These are phyloP conservation scores for Zygoascus sp. DNA, from an alignment of 1,139 yeast genomes.

Conservation along the genomic window DNA sequence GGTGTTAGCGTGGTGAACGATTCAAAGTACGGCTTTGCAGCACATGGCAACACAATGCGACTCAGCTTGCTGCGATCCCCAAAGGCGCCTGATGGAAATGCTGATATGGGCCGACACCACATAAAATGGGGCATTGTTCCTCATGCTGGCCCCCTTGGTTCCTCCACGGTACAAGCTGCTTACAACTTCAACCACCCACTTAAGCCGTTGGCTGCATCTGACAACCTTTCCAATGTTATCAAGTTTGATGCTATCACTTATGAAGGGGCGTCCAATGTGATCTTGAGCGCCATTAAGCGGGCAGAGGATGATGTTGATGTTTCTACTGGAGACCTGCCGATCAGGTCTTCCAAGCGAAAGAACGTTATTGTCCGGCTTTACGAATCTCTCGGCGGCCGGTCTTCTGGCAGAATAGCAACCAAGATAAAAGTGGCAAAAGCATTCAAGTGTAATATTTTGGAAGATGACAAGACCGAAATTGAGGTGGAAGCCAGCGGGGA, in stretches of 20 bases:
- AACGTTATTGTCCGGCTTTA: slow-evolving; percentile 64
- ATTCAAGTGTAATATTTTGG: slow-evolving; percentile 62
- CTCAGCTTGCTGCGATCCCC: slow-evolving; percentile 78
- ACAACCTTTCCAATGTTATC: slow-evolving; percentile 15
- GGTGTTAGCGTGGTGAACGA: slow-evolving; percentile 84
- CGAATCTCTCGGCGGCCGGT: slow-evolving; percentile 78
- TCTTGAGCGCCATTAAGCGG: slow-evolving; percentile 75
- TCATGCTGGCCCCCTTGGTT: slow-evolving; percentile 61
- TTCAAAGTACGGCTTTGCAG: slow-evolving; percentile 84
- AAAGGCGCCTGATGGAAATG: slow-evolving; percentile 85
- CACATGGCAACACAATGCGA: slow-evolving; percentile 87
- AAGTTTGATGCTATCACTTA: slow-evolving; percentile 29
- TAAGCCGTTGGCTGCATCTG: slow-evolving; percentile 21
- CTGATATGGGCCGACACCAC: slow-evolving; percentile 87
- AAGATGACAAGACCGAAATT: slow-evolving; percentile 51
- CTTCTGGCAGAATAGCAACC: slow-evolving; percentile 45
- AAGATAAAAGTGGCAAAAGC: slow-evolving; percentile 43
- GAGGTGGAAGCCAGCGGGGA: slow-evolving; percentile 27
- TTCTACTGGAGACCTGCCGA: slow-evolving; percentile 36
- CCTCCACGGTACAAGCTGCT: slow-evolving; percentile 66
- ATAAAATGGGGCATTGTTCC: slow-evolving; percentile 84
- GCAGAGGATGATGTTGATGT: slow-evolving; percentile 73
- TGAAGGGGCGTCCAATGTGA: slow-evolving; percentile 52
- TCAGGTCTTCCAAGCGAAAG: slow-evolving; percentile 33
- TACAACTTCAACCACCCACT: slow-evolving; percentile 70